Evolutionary conservation across 768 basidiomycete genomes (phyloP).

Genomic region (Cyathus striatus): DNA sequence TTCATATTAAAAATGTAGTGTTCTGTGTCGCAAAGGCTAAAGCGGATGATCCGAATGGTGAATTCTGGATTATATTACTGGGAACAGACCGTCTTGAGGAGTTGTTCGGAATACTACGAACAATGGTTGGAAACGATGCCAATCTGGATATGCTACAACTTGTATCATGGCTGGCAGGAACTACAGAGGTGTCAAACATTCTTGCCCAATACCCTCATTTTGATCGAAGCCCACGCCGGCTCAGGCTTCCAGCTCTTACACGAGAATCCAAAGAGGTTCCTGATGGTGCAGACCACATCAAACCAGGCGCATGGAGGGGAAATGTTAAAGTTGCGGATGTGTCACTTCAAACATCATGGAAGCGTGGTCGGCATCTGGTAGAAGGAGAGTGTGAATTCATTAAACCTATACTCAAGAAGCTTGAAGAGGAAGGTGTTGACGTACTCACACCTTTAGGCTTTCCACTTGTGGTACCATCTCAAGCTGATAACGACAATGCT

Average conservation of each 20-base stretch:
- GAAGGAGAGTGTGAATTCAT: conserved; percentile 7
- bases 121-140: conserved; percentile 27
- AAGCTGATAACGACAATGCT: conserved; percentile 7
- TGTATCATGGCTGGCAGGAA: conserved; percentile 17
- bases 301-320: conserved; percentile 27
- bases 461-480: conserved; percentile 8
- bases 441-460: conserved; percentile 12
- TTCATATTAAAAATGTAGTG: conserved; percentile 18
- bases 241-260: conserved; percentile 22
- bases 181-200: conserved; percentile 26
- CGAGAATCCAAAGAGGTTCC: conserved; percentile 15
- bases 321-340: conserved; percentile 18
- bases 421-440: conserved; percentile 5
- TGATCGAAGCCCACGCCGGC: conserved; percentile 26
- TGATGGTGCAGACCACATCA: conserved; percentile 24
- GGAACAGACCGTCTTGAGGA: conserved; percentile 33
- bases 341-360: conserved; percentile 24
- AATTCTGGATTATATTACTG: conserved; percentile 28
- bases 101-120: conserved; percentile 27
- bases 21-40: conserved; percentile 27
- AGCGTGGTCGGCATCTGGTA: conserved; percentile 12
- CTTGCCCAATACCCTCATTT: conserved; percentile 30
- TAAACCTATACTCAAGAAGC: conserved; percentile 1
- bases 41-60: conserved; percentile 19
- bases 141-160: conserved; percentile 22